Evolutionary conservation across 768 basidiomycete species (phyloP).

Genomic region (Rhizopogon vesiculosus): DNA sequence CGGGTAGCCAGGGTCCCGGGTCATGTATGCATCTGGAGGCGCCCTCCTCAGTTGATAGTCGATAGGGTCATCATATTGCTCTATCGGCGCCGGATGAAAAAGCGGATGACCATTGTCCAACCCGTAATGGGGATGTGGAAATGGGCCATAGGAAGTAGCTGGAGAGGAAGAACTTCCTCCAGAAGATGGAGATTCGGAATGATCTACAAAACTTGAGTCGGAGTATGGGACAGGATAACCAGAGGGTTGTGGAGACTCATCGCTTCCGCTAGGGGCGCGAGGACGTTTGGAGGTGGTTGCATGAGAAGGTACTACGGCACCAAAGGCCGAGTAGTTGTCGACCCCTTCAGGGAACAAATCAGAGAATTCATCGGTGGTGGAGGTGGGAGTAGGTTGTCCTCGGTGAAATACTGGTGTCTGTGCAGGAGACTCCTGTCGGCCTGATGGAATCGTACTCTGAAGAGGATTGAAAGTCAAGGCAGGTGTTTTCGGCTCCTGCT

Average conservation of each 20-base stretch:
- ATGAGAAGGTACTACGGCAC: slow-evolving; percentile 6
- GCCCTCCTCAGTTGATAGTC: neutral
- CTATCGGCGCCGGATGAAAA: neutral
- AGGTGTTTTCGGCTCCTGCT: slow-evolving; percentile 16
- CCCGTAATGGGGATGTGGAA: neutral
- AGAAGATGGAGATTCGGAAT: neutral
- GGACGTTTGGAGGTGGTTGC: slow-evolving; percentile 8
- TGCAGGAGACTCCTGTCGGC: slow-evolving; percentile 13
- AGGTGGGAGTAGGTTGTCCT: slow-evolving; percentile 8
- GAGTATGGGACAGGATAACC: neutral
- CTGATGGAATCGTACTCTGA: slow-evolving; percentile 15
- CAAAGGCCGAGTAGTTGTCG: slow-evolving; percentile 7
- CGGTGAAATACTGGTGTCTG: slow-evolving; percentile 1
- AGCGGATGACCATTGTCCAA: neutral
- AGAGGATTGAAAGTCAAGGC: slow-evolving; percentile 15
- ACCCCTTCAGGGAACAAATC: slow-evolving; percentile 10
- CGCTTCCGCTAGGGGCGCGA: slow-evolving; percentile 1
- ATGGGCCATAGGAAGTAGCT: neutral
- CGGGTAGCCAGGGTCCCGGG: neutral
- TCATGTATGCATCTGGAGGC: neutral
- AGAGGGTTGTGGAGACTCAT: neutral
- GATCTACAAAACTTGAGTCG: neutral
- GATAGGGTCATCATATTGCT: neutral
- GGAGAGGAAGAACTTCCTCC: neutral
- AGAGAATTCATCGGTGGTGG: slow-evolving; percentile 4